Evolutionary conservation across 306 rosid genomes (phyloP).

Genomic region (Boehmeria nivea): DNA sequence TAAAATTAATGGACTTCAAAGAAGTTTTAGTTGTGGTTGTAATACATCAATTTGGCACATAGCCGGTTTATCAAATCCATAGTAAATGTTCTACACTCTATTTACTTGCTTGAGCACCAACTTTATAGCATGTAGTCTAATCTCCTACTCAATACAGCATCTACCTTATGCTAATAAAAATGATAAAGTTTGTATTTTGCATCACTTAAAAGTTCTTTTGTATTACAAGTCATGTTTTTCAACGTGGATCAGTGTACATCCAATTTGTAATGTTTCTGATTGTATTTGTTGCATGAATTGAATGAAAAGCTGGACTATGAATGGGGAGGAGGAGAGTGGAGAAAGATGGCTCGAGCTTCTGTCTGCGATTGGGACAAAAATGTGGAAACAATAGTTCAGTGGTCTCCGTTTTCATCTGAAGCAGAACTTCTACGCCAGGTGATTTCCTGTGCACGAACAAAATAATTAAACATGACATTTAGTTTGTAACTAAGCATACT

Average conservation of each 20-base stretch:
- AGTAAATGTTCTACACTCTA: too few species aligned
- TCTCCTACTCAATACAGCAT: too few species aligned
- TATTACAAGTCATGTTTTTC: background rate
- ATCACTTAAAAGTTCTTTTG: too few species aligned
- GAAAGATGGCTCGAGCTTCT: constrained; percentile 57
- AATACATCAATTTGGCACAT: too few species aligned
- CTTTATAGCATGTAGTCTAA: too few species aligned
- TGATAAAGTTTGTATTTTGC: too few species aligned
- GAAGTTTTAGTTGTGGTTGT: background rate
- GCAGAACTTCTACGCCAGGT: constrained; percentile 74
- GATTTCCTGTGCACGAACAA: constrained; percentile 4
- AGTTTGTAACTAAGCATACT: background rate
- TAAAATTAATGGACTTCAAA: background rate
- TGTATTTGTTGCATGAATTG: constrained; percentile 21
- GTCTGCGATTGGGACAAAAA: constrained; percentile 63
- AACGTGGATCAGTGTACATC: too few species aligned
- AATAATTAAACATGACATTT: background rate
- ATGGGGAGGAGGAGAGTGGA: constrained; percentile 51
- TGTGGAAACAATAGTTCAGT: constrained; percentile 62
- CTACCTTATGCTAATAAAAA: too few species aligned
- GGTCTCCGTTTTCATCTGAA: constrained; percentile 86
- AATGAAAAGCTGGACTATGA: constrained; percentile 75
- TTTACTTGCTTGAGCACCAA: too few species aligned
- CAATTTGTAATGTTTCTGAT: too few species aligned
- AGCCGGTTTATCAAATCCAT: too few species aligned